phyloP scores from a whole-genome alignment of 2,329 filamentous ascomycete genomes.

The Hymenoscyphus albidus region DNA sequence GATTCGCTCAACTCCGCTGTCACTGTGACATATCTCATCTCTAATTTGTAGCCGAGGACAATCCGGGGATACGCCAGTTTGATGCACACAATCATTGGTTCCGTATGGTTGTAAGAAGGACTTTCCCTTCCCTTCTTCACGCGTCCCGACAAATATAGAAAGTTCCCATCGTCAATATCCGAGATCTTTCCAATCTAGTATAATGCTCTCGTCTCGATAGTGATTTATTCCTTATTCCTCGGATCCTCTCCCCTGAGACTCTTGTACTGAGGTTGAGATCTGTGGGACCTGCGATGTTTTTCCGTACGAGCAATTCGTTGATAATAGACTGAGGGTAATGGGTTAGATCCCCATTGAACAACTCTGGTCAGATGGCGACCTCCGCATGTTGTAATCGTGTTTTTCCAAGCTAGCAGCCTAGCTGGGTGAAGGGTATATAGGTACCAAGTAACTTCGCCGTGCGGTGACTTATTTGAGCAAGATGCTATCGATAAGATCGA shows the following conservation, averaged over 20 bases:
- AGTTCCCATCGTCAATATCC: no score
- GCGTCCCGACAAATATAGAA: no score
- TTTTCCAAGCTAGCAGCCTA: background rate
- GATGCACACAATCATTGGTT: no score
- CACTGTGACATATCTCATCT: background rate
- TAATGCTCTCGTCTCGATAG: no score
- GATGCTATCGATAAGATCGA: background rate
- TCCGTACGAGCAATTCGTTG: background rate
- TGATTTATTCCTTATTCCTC: no score
- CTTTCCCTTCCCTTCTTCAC: no score
- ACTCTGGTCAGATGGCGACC: background rate
- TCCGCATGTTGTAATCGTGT: background rate
- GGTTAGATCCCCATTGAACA: background rate
- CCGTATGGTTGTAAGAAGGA: no score
- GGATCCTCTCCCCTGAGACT: background rate
- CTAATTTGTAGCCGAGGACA: background rate
- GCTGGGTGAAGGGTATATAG: background rate
- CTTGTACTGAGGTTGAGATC: background rate
- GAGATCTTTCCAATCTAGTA: no score
- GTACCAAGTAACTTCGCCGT: background rate
- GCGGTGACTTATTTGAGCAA: background rate
- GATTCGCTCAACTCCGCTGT: background rate
- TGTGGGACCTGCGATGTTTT: background rate
- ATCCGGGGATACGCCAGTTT: background rate
- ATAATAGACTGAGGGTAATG: background rate